These are phyloP conservation scores for Pseudocercospora fijiensis DNA, from an alignment of 2,329 filamentous ascomycete genomes.

Conservation along the genomic window DNA sequence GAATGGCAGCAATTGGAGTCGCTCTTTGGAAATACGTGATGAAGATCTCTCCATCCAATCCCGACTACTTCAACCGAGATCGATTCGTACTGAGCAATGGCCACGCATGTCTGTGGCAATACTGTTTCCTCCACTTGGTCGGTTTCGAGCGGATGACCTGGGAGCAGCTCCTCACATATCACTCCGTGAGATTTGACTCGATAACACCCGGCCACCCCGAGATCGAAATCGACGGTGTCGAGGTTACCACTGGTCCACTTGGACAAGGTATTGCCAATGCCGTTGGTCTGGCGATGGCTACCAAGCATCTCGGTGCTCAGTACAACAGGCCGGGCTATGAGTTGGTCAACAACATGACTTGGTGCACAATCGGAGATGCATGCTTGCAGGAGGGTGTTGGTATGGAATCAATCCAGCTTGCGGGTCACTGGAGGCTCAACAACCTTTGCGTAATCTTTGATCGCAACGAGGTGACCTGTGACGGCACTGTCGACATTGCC, in stretches of 20 bases:
- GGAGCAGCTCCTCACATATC: slow-evolving; percentile 57
- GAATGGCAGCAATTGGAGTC: slow-evolving; percentile 62
- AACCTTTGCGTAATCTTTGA: slow-evolving; percentile 60
- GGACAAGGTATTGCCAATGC: slow-evolving; percentile 61
- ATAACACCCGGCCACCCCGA: slow-evolving; percentile 54
- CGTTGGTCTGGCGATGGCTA: slow-evolving; percentile 60
- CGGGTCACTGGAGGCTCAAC: slow-evolving; percentile 56
- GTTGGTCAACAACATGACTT: slow-evolving; percentile 54
- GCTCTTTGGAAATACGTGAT: slow-evolving; percentile 63
- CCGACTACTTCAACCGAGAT: slow-evolving; percentile 61
- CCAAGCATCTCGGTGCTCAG: slow-evolving; percentile 55
- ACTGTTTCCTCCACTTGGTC: slow-evolving; percentile 51
- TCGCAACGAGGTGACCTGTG: slow-evolving; percentile 61
- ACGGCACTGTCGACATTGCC: slow-evolving; percentile 53
- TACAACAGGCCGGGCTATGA: slow-evolving; percentile 54
- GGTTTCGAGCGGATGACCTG: slow-evolving; percentile 58
- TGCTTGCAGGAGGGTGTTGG: slow-evolving; percentile 60
- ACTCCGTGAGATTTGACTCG: slow-evolving; percentile 50
- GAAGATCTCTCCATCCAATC: slow-evolving; percentile 58
- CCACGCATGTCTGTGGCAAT: slow-evolving; percentile 58
- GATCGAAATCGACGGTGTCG: slow-evolving; percentile 58
- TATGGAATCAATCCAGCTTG: slow-evolving; percentile 58
- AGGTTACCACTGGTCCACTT: slow-evolving; percentile 60
- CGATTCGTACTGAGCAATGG: slow-evolving; percentile 64
- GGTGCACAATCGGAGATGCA: slow-evolving; percentile 59